Base-by-base conservation (phyloP, 768 basidiomycete species). In the Rhodotorula sphaerocarpa region DNA sequence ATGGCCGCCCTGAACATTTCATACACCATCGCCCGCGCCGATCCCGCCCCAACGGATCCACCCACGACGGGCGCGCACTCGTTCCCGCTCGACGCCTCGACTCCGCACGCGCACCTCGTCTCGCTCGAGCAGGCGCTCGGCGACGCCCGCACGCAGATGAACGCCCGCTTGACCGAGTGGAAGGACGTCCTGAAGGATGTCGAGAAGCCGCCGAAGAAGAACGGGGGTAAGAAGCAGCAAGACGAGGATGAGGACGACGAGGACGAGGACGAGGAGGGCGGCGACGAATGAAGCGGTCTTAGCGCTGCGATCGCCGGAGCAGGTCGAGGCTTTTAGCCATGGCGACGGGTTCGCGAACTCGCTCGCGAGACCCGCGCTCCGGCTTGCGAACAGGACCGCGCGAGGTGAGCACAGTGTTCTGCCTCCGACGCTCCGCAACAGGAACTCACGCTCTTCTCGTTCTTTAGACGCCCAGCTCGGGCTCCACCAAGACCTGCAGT, bases 71-170 rank as follows among this genome's bases (percentile, higher is more conserved):
- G 25, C 42, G 27, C 59, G 9, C 31, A 54, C 44, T 14, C 54
- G 5, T 46, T 47, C 59, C 31, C 55, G 15, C 59, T 64, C 56
- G 54, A 56, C 34, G 18, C 56, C 3, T 48, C 55, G 6, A 31
- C 55, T 5, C 56, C 61, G 0, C 11, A 5, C 20, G 28, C 59
- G 14, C 63, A 63, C 59, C 56, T 64, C 41, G 36, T 43, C 15
- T 60, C 68, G 1, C 65, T 66, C 65, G 65, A 62, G 33, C 9
- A 16, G 12, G 57, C 61, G 23, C 54, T 66, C 21, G 60, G 57
- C 6, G 33, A 23, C 16, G 65, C 65, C 2, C 33, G 65, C 20
- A 39, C 39, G 21, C 21, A 39, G 27, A 11, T 66, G 18, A 66
- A 66, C 61, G 53, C 27, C 21, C 14, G 43, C 7, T 33, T 66